Evolutionary conservation across 768 basidiomycete genomes (phyloP).

Genomic region (Leccinum longicurvipes): DNA sequence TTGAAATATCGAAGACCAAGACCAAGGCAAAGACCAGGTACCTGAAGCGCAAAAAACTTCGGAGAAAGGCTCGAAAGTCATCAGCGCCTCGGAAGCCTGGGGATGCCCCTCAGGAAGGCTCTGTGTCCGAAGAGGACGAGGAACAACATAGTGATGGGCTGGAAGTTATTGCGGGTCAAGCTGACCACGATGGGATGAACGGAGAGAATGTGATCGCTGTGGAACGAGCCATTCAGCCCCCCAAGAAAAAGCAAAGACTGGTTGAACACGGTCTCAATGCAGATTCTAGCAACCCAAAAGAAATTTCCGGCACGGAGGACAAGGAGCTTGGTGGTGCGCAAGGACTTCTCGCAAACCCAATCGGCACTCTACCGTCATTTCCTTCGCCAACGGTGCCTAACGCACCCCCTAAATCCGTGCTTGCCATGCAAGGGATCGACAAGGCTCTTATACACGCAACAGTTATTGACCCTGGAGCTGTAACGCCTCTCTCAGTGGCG

Average conservation of each 20-base stretch:
- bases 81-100: constrained; percentile 27
- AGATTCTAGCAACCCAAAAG: constrained; percentile 2
- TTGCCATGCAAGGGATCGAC: constrained; percentile 79
- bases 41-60: constrained; percentile 66
- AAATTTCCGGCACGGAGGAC: not conserved
- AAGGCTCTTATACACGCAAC: constrained; percentile 67
- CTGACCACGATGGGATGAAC: constrained; percentile 6
- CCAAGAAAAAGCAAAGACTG: constrained; percentile 46
- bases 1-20: constrained; percentile 41
- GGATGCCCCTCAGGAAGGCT: constrained; percentile 14
- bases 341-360: constrained; percentile 13
- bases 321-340: not conserved
- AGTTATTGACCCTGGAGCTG: constrained; percentile 54
- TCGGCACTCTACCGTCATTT: constrained; percentile 57
- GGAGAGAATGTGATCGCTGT: constrained; percentile 7
- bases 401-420: constrained; percentile 65
- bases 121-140: constrained; percentile 24
- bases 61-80: constrained; percentile 50
- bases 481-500: constrained; percentile 41
- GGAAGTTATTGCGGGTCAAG: constrained; percentile 17
- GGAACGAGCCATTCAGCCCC: constrained; percentile 24
- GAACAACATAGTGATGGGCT: constrained; percentile 10
- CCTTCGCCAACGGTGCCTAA: constrained; percentile 64
- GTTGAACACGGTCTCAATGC: constrained; percentile 22
- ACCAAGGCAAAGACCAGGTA: constrained; percentile 74